Evolutionary conservation across 2,329 filamentous ascomycete species (phyloP).

Genomic region (Cytospora chrysosperma): DNA sequence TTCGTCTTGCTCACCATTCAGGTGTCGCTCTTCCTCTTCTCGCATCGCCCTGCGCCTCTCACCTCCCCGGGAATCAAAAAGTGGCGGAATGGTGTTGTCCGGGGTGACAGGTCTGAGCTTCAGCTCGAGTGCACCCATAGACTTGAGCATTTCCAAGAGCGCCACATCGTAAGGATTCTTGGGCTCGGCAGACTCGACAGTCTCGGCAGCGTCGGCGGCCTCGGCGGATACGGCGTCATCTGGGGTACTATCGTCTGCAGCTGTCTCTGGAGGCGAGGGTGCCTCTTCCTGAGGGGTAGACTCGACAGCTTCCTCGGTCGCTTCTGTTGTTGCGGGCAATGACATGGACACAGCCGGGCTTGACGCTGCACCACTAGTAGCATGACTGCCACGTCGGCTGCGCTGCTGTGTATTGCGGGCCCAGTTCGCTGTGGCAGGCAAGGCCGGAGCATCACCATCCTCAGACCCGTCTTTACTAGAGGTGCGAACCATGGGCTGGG

Average conservation of each 20-base stretch:
- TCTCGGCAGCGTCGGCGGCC: neutral
- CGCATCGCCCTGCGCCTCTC: constrained; percentile 76
- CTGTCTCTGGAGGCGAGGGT: constrained; percentile 32
- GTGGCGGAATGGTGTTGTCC: constrained; percentile 52
- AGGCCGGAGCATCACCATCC: constrained; percentile 78
- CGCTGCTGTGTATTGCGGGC: constrained; percentile 67
- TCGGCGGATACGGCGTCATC: neutral
- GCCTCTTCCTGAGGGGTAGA: constrained; percentile 32
- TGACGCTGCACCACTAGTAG: constrained; percentile 76
- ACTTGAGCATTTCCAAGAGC: constrained; percentile 21
- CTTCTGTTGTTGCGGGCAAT: constrained; percentile 53
- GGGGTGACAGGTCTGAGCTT: constrained; percentile 15
- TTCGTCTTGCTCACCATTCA: constrained; percentile 49
- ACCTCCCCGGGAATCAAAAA: constrained; percentile 82
- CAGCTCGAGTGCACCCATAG: constrained; percentile 24
- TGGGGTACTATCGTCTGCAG: constrained; percentile 28
- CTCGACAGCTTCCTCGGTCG: constrained; percentile 44
- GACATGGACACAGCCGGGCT: constrained; percentile 73
- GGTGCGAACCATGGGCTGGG: constrained; percentile 70
- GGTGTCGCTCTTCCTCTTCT: constrained; percentile 63
- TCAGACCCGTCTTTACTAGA: constrained; percentile 76
- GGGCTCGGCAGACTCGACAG: constrained; percentile 4
- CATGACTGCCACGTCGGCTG: constrained; percentile 73
- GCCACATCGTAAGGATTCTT: constrained; percentile 18
- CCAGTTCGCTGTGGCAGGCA: constrained; percentile 94